These are phyloP conservation scores for Pseudonectria foliicola DNA, from an alignment of 2,329 filamentous ascomycete species.

Conservation along the genomic window DNA sequence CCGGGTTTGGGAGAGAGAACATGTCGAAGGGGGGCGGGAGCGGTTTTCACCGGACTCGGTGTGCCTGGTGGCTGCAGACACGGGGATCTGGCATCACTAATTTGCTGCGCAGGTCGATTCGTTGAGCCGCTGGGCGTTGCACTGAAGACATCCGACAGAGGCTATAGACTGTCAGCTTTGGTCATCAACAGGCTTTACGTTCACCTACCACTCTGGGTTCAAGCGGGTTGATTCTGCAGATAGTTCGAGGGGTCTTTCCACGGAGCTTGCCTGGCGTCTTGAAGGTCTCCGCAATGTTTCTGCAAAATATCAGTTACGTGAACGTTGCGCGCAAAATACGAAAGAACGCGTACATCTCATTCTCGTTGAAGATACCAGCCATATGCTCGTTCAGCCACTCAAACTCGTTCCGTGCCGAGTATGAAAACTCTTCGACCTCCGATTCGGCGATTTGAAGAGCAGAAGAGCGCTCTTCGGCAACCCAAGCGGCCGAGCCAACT, in stretches of 20 bases:
- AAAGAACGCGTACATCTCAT: conserved; percentile 60
- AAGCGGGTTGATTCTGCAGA: conserved; percentile 49
- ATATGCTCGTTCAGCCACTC: conserved; percentile 99
- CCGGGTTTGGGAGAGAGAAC: conserved; percentile 24
- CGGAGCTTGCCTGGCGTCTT: conserved; percentile 83
- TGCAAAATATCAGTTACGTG: conserved; percentile 30
- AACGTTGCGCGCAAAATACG: conserved; percentile 1
- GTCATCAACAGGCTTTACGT: not conserved
- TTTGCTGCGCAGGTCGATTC: conserved; percentile 46
- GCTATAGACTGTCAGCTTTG: conserved; percentile 35
- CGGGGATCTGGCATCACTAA: conserved; percentile 44
- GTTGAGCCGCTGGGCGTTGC: conserved; percentile 46
- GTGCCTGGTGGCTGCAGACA: conserved; percentile 45
- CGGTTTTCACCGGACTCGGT: conserved; percentile 27
- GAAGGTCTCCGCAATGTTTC: conserved; percentile 90
- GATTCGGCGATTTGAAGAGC: conserved; percentile 67
- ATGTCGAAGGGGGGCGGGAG: conserved; percentile 23
- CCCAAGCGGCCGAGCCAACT: conserved; percentile 80
- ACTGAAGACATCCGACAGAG: conserved; percentile 52
- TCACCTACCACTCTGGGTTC: conserved; percentile 58
- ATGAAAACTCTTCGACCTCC: conserved; percentile 89
- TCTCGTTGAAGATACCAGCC: conserved; percentile 82
- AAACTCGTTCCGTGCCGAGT: conserved; percentile 85
- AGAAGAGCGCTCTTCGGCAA: conserved; percentile 74
- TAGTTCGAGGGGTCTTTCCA: conserved; percentile 71